A percentile compares a stretch with the other conserved stretches of the same genome.
These are phyloP conservation scores for Prunus persica DNA, from an alignment of 306 rosid species.

Conservation along the genomic window DNA sequence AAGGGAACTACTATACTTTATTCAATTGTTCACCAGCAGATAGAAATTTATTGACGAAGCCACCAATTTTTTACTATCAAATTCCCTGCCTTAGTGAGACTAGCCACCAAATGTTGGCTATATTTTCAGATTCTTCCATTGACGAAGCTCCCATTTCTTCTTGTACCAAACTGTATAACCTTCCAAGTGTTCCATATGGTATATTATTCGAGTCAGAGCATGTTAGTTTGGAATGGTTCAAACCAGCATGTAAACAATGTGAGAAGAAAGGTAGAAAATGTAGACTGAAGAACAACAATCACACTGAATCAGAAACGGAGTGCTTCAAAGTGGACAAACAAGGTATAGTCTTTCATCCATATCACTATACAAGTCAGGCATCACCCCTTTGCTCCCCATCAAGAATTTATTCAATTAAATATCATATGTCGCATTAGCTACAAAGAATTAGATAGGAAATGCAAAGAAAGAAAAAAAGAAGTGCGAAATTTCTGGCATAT, in stretches of 20 bases:
- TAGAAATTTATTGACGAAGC: background rate
- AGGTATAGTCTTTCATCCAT: background rate
- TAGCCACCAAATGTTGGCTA: background rate
- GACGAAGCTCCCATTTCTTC: background rate
- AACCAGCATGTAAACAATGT: background rate
- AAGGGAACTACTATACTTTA: background rate
- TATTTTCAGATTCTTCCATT: accelerated
- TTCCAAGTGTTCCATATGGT: background rate
- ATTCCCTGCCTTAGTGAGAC: background rate
- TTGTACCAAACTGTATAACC: background rate
- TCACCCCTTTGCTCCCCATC: too few species aligned
- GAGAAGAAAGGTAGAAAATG: background rate
- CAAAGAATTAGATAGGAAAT: background rate
- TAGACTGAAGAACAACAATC: background rate
- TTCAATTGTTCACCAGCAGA: constrained; percentile 14
- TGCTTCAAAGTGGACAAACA: background rate
- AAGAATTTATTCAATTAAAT: background rate
- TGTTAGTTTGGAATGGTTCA: background rate
- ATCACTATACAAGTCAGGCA: background rate
- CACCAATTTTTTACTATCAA: too few species aligned
- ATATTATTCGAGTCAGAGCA: background rate
- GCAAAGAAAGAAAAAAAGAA: too few species aligned
- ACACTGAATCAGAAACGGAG: background rate
- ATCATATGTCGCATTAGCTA: background rate
- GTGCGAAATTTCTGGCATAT: too few species aligned